Evolutionary conservation across 2,329 filamentous ascomycete genomes (phyloP).

Genomic region (Xylariaceae sp.): DNA sequence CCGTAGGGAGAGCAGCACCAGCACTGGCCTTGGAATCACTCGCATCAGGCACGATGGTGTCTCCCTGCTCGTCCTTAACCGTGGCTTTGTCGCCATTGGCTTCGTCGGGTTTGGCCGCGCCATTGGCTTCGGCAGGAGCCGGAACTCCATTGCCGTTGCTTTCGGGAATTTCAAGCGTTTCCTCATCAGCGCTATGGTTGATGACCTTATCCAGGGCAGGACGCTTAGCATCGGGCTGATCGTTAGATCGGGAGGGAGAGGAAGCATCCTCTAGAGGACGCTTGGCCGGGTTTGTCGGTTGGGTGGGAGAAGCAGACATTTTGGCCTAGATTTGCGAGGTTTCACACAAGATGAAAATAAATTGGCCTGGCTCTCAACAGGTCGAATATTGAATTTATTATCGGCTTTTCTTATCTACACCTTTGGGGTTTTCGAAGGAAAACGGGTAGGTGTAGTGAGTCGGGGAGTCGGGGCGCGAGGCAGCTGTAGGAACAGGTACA

Average conservation of each 20-base stretch:
- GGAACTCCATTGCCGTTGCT: constrained; percentile 33
- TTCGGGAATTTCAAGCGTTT: constrained; percentile 38
- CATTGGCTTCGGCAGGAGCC: constrained; percentile 44
- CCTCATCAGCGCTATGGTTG: constrained; percentile 50
- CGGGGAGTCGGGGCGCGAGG: constrained; percentile 42
- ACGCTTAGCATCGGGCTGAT: constrained; percentile 95
- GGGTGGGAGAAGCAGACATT: constrained; percentile 70
- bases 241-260: constrained; percentile 83
- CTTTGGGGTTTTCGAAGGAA: constrained; percentile 81
- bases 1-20: constrained; percentile 30
- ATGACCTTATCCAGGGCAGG: constrained; percentile 90
- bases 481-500: constrained; percentile 26
- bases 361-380: constrained; percentile 31
- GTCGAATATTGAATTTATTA: constrained; percentile 40
- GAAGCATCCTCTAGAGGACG: constrained; percentile 96
- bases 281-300: constrained; percentile 71
- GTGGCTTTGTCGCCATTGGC: constrained; percentile 48
- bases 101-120: constrained; percentile 38
- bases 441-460: constrained; percentile 81
- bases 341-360: constrained; percentile 24
- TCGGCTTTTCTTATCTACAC: constrained; percentile 72
- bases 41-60: constrained; percentile 65
- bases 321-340: constrained; percentile 36
- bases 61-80: constrained; percentile 56
- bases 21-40: constrained; percentile 49